Evolutionary conservation across 73 alveolate genomes (phyloP).

Genomic region (Paramecium sexaurelia): DNA sequence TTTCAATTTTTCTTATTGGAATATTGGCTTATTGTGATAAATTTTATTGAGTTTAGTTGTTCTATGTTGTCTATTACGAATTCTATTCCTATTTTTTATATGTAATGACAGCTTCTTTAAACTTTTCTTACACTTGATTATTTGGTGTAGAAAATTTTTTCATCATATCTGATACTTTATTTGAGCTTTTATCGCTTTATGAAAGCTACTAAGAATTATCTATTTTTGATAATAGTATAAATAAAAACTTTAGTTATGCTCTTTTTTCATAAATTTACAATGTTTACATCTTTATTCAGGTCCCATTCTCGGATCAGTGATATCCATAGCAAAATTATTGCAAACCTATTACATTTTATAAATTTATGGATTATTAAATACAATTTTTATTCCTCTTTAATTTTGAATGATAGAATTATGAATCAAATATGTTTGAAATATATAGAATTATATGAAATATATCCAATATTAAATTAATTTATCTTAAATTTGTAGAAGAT

Average conservation of each 20-base stretch:
- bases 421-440: neutral
- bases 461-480: too few relatives aligned
- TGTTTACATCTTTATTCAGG: neutral
- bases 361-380: neutral
- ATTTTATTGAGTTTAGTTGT: neutral
- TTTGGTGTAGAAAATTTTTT: neutral
- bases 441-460: too few relatives aligned
- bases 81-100: neutral
- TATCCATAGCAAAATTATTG: neutral
- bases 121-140: neutral
- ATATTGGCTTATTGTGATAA: neutral
- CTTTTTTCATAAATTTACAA: neutral
- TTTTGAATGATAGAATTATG: neutral
- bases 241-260: neutral
- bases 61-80: too few relatives aligned
- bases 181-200: neutral
- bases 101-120: neutral
- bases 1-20: neutral
- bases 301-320: slow-evolving; percentile 17
- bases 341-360: neutral
- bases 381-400: neutral
- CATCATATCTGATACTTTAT: neutral
- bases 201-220: neutral
- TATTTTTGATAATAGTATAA: neutral
- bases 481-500: too few relatives aligned